Conservation (phyloP, 139 green algal species). For the Picochlorum sp. region DNA sequence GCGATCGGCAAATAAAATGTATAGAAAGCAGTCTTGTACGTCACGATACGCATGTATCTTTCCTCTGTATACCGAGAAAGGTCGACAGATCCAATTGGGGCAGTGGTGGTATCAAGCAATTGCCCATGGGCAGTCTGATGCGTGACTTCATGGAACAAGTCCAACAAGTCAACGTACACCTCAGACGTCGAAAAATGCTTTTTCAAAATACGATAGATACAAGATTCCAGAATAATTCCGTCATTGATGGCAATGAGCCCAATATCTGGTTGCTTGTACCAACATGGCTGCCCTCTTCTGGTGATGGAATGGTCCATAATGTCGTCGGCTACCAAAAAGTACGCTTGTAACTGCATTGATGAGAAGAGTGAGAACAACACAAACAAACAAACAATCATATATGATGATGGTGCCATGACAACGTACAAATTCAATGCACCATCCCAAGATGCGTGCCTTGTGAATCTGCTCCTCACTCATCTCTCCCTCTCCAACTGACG, state of each 20-base stretch:
- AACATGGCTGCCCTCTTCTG: constrained; percentile 92
- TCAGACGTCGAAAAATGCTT: constrained; percentile 53
- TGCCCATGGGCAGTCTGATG: constrained; percentile 91
- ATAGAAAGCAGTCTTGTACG: constrained; percentile 94
- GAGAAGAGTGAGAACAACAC: constrained; percentile 37
- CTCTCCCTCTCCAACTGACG: constrained; percentile 5
- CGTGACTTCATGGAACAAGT: constrained; percentile 96
- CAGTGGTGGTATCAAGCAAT: constrained; percentile 93
- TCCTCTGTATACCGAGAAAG: constrained; percentile 79
- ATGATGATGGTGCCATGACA: not conserved
- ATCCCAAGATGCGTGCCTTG: constrained; percentile 76
- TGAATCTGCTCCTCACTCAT: constrained; percentile 58
- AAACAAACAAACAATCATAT: constrained; percentile 32
- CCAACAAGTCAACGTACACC: constrained; percentile 69
- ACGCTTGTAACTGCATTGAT: constrained; percentile 70
- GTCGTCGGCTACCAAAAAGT: constrained; percentile 97
- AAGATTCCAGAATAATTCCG: constrained; percentile 91
- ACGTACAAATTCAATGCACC: constrained; percentile 94
- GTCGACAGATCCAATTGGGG: constrained; percentile 65
- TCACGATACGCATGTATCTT: constrained; percentile 92
- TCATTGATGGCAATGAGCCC: constrained; percentile 95
- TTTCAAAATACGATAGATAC: constrained; percentile 88
- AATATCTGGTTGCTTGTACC: constrained; percentile 80
- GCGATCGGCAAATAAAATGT: constrained; percentile 94
- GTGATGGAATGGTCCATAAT: constrained; percentile 99